These are phyloP conservation scores for Rhizoctonia solani DNA, from an alignment of 1,284 basidiomycete species.

Conservation along the genomic window DNA sequence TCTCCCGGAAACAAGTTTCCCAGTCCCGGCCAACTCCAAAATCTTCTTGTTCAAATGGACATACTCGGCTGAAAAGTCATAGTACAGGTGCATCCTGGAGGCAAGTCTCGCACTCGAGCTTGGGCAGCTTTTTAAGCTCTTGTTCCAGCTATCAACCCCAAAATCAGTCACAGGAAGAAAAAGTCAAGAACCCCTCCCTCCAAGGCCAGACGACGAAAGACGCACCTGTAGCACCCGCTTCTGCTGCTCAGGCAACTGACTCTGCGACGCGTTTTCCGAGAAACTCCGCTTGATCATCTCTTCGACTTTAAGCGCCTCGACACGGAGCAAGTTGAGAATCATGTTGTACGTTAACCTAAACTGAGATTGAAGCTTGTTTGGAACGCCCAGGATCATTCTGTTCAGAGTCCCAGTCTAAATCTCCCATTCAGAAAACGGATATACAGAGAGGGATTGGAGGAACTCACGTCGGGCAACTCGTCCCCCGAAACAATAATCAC, in stretches of 20 bases:
- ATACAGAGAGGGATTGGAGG: neutral
- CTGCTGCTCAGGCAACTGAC: slow-evolving; percentile 91
- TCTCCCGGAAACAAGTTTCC: slow-evolving; percentile 72
- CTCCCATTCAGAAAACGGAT: neutral
- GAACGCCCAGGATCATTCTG: slow-evolving; percentile 92
- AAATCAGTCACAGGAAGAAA: neutral
- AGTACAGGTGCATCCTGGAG: slow-evolving; percentile 69
- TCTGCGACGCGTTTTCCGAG: slow-evolving; percentile 95
- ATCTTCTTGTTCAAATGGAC: slow-evolving; percentile 69
- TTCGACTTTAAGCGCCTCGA: slow-evolving; percentile 95
- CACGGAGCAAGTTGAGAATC: slow-evolving; percentile 96
- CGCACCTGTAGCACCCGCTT: slow-evolving; percentile 79
- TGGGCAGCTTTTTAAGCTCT: slow-evolving; percentile 64
- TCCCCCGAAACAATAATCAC: slow-evolving; percentile 91
- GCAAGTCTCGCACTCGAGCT: slow-evolving; percentile 73
- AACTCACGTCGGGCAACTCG: slow-evolving; percentile 79
- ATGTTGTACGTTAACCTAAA: slow-evolving; percentile 99
- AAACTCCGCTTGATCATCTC: slow-evolving; percentile 99
- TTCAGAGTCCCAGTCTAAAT: slow-evolving; percentile 70
- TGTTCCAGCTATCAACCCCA: slow-evolving; percentile 67
- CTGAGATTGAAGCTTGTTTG: slow-evolving; percentile 92
- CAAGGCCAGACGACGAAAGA: too few species aligned
- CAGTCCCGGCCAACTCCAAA: slow-evolving; percentile 70
- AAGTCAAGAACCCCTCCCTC: too few species aligned
- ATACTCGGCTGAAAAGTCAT: slow-evolving; percentile 74